Base-by-base conservation (phyloP, 2,329 filamentous ascomycete species). In the Xylariaceae sp. region DNA sequence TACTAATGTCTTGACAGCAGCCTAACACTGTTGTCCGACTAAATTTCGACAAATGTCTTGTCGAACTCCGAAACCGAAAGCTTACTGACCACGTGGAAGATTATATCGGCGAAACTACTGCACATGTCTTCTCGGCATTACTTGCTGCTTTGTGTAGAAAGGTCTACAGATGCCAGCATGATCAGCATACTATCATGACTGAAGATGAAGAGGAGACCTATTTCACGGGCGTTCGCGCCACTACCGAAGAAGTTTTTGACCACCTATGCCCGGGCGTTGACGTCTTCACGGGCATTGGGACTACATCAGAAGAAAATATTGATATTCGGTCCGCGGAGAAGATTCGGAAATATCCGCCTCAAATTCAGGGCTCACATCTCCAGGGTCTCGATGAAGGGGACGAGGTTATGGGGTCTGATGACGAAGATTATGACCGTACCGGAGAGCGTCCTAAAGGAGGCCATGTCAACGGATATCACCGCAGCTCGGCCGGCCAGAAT, bases 11-110 rank as follows among this genome's bases (percentile, higher is more conserved):
- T 40, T 53, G 1, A 19, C 9, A 30, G 3, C 66, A 95, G 85
- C 80, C 83, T 47, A 81, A 87, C 54, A 76, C 91, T 59, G 79
- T 92, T 34, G 76, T 97, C 46, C 83, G 86, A 26, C 77, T 96
- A 51, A 96, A 96, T 67, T 86, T 89, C 65, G 87, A 92, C 52
- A 95, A 92, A 69, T 89, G 90, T 55, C 76, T 86, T 6, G 88
- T 96, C 9, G 85, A 88, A 47, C 77, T 96, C 58, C 88, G 92
- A 53, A 96, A 90, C 63, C 80, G 86, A 59, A 83, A 84, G 18
- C 83, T 97, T 2, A 83, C 86, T 49, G 78, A 84, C n/a, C 81
- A 91, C 53, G 89, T 85, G 1, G 79, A 84, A 48, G 82, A 87
- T 49, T 77, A 81, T 30, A 79, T 94, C 18, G 88, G 91, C 42